phyloP scores from a whole-genome alignment of 805 yeast genomes.

The Candida methanosorbosa region DNA sequence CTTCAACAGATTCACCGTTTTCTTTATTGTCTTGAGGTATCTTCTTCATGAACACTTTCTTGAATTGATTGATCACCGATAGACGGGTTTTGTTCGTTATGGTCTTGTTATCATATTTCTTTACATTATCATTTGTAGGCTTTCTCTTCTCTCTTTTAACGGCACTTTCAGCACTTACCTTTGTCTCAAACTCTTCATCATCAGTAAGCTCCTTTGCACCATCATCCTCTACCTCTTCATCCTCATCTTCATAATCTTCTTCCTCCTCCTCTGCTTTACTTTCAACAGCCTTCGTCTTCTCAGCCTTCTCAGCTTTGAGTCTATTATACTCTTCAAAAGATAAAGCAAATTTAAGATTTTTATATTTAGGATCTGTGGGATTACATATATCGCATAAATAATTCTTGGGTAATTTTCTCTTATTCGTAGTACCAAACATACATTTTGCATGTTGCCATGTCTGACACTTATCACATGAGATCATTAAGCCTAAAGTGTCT shows the following conservation, averaged over 20 bases:
- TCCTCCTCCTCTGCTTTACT: constrained; percentile 3
- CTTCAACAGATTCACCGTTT: no score
- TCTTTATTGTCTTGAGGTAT: constrained; percentile 26
- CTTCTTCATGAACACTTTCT: constrained; percentile 31
- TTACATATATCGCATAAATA: constrained; percentile 52
- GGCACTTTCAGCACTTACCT: constrained; percentile 4
- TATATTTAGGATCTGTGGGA: constrained; percentile 28
- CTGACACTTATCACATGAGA: constrained; percentile 56
- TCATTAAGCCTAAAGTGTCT: constrained; percentile 48
- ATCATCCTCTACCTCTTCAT: constrained; percentile 9
- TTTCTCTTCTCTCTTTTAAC: constrained; percentile 1
- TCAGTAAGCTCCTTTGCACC: constrained; percentile 8
- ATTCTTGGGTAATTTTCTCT: constrained; percentile 31
- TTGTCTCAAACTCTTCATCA: constrained; percentile 5
- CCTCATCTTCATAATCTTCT: constrained; percentile 5
- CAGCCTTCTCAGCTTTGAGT: constrained; percentile 2
- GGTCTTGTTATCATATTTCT: constrained; percentile 10
- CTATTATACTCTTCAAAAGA: constrained; percentile 20
- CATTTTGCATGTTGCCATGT: constrained; percentile 71
- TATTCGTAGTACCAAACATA: constrained; percentile 38
- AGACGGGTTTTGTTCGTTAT: constrained; percentile 34
- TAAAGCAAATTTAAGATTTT: constrained; percentile 22
- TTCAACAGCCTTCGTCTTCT: constrained; percentile 4
- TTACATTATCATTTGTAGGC: constrained; percentile 6
- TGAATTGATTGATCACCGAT: constrained; percentile 45